These are phyloP conservation scores for Amanita rubescens DNA, from an alignment of 768 basidiomycete genomes.

Conservation along the genomic window DNA sequence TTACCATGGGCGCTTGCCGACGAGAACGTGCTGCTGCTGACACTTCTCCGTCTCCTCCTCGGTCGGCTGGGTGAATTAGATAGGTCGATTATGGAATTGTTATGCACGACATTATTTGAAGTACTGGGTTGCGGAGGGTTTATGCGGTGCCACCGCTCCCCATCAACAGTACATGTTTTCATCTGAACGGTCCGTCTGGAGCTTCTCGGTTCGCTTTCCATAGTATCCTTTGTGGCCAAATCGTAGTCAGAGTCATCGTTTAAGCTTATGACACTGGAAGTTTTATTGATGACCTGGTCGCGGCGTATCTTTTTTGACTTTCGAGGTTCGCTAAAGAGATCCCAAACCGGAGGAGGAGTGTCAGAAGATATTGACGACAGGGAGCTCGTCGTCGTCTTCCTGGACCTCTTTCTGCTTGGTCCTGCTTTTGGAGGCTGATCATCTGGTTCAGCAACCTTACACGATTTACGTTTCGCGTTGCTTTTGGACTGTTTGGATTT, in stretches of 20 bases:
- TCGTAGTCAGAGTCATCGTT: constrained; percentile 2
- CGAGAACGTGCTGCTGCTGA: not conserved
- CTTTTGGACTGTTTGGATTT: not conserved
- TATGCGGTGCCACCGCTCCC: not conserved
- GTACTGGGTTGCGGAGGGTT: not conserved
- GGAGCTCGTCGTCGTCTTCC: not conserved
- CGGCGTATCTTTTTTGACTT: not conserved
- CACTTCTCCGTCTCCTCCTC: not conserved
- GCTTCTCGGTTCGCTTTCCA: not conserved
- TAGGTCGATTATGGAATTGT: no score
- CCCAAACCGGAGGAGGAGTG: constrained; percentile 5
- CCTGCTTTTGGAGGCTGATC: not conserved
- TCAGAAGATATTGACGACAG: constrained; percentile 1
- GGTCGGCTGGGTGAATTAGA: not conserved
- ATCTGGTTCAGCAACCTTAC: not conserved
- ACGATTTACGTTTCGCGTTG: not conserved
- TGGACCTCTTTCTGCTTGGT: not conserved
- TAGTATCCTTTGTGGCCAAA: not conserved
- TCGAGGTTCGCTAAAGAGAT: not conserved
- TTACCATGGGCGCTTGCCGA: not conserved
- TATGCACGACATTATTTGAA: no score
- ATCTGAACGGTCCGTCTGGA: not conserved
- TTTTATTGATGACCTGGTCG: not conserved
- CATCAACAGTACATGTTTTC: not conserved
- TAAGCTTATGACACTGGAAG: constrained; percentile 4